Evolutionary conservation across 2,329 filamentous ascomycete species (phyloP).

Genomic region (Clonostachys rosea): DNA sequence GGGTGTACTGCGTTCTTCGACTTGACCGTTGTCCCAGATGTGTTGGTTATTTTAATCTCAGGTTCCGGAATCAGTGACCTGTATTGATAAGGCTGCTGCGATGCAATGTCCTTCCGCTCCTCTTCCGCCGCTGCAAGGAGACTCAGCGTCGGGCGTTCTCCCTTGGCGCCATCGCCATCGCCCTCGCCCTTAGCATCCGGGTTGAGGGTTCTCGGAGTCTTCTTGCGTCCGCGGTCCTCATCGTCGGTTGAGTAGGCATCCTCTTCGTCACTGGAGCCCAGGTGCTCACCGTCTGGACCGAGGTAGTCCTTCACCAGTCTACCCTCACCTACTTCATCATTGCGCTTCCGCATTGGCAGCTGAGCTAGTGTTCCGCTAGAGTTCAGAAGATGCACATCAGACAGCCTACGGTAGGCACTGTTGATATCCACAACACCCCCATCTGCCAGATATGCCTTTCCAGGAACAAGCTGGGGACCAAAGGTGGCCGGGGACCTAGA

Average conservation of each 20-base stretch:
- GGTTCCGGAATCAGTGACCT: constrained; percentile 63
- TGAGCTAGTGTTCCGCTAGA: constrained; percentile 60
- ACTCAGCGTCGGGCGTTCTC: constrained; percentile 46
- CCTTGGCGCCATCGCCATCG: constrained; percentile 23
- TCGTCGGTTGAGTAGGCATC: constrained; percentile 61
- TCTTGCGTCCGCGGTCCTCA: constrained; percentile 60
- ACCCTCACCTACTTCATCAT: constrained; percentile 35
- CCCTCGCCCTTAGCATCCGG: constrained; percentile 27
- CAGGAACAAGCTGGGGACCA: constrained; percentile 16
- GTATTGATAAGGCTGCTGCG: constrained; percentile 48
- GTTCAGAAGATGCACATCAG: constrained; percentile 63
- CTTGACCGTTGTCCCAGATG: constrained; percentile 57
- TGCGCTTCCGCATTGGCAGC: constrained; percentile 51
- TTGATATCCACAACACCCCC: constrained; percentile 62
- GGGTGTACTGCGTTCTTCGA: constrained; percentile 66
- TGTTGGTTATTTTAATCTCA: constrained; percentile 59
- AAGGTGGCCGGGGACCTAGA: constrained; percentile 29
- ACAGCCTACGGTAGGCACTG: constrained; percentile 65
- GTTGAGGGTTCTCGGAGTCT: constrained; percentile 40
- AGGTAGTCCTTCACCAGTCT: constrained; percentile 66
- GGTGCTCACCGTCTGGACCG: constrained; percentile 60
- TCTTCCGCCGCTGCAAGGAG: constrained; percentile 72
- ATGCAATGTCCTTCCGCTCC: constrained; percentile 59
- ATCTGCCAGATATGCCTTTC: constrained; percentile 49
- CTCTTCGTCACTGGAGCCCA: constrained; percentile 69